phyloP scores from a whole-genome alignment of 1,284 basidiomycete species.

The Grifola frondosa region DNA sequence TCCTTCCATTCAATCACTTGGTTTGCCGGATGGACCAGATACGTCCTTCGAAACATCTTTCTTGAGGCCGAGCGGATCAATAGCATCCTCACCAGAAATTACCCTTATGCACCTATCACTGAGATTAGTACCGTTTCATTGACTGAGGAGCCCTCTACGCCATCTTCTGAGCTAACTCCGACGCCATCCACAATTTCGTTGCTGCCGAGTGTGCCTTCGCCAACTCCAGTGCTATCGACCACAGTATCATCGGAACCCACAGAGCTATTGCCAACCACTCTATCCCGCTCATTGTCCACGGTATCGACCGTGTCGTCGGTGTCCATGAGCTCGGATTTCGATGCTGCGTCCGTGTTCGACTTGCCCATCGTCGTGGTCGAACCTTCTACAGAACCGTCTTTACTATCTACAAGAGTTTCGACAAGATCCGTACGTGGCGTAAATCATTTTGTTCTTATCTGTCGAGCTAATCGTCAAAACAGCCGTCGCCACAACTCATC shows the following conservation, averaged over 20 bases:
- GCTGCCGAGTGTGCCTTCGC: slow-evolving; percentile 30
- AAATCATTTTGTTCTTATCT: neutral
- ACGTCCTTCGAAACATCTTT: slow-evolving; percentile 57
- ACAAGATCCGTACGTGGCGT: slow-evolving; percentile 7
- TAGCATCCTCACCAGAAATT: slow-evolving; percentile 34
- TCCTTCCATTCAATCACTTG: slow-evolving; percentile 58
- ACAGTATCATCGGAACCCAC: too few species aligned
- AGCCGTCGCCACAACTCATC: slow-evolving; percentile 5
- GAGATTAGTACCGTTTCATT: slow-evolving; percentile 35
- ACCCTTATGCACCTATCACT: slow-evolving; percentile 34
- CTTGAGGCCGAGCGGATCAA: slow-evolving; percentile 37
- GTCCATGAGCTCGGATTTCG: slow-evolving; percentile 37
- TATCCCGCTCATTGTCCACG: slow-evolving; percentile 38
- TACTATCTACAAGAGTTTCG: slow-evolving; percentile 42
- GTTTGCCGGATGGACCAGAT: slow-evolving; percentile 57
- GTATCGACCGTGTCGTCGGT: slow-evolving; percentile 43
- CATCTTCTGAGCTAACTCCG: slow-evolving; percentile 31
- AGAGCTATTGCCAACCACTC: slow-evolving; percentile 18
- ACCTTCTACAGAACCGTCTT: slow-evolving; percentile 53
- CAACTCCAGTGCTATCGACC: slow-evolving; percentile 27
- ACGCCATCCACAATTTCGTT: slow-evolving; percentile 28
- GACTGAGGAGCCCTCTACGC: slow-evolving; percentile 21
- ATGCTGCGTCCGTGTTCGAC: slow-evolving; percentile 38
- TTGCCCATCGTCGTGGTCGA: slow-evolving; percentile 22
- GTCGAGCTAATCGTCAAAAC: too few species aligned